Evolutionary conservation across 495 filamentous ascomycete genomes (phyloP), one percentile per base, ranked within the genome.

Genomic region (Hypomontagnella submonticulosa): DNA sequence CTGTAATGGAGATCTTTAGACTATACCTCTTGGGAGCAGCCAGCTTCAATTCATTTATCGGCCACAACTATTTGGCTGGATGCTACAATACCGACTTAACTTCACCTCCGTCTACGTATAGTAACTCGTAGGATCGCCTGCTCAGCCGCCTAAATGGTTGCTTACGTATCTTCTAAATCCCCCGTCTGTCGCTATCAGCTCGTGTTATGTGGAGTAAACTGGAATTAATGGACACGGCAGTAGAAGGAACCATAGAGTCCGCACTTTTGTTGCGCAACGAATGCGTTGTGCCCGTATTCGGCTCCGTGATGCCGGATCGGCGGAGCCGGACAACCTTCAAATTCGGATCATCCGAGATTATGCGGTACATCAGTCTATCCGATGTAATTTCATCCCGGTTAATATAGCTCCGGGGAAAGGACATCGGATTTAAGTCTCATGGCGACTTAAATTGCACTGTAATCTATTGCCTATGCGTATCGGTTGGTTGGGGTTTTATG

Each of bases 301-400:
- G 36, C 42, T 53, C 62, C 54, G 40, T 60, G 56, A 32, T 55
- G 34, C 27, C 62, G 48, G 48, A 37, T 13, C 49, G 36, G 36
- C 49, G 32, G 55, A 15, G 33, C 42, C 48, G 36, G 48, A 33
- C 9, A n/a, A 33, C 27, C 3, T 6, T 27, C 23, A 27, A 20
- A 16, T 44, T 47, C 55, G 62, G 42, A 42, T 33, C 41, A 52
- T 50, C 62, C 62, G 62, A 60, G 23, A 16, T 58, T 54, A 63
- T 12, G 18, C 40, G 23, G 18, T 6, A 60, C 23, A 27, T 27
- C 6, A 27, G 23, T 27, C 23, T 27, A 11, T n/a, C 19, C 15
- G 7, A 33, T 23, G 27, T 36, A 57, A 36, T 40, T 52, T 20
- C 11, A 27, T 52, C 32, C 33, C 48, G 15, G 16, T 51, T 18